phyloP scores from a whole-genome alignment of 345 rosid species.

The Pistacia atlantica region DNA sequence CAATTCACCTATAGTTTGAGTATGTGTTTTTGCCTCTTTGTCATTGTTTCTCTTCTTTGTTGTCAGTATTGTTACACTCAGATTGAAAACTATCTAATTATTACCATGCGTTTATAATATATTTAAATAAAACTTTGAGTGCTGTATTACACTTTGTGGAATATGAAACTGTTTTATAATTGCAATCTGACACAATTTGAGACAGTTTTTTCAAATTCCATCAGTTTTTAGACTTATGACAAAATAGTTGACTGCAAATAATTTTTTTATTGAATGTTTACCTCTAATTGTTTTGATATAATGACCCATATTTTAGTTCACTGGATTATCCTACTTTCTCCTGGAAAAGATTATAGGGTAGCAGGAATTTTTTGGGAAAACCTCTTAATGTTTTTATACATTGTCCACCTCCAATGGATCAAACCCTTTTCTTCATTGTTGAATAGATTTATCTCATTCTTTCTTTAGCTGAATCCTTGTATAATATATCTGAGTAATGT shows the following conservation, averaged over 20 bases:
- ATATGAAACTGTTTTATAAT: not conserved
- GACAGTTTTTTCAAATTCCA: not conserved
- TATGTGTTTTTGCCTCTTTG: conserved; percentile 37
- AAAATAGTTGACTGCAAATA: not conserved
- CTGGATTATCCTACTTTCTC: not conserved
- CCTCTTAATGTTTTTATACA: not conserved
- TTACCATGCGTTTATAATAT: not conserved
- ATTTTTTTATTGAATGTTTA: not conserved
- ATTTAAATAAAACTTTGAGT: not conserved
- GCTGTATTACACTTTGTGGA: not conserved
- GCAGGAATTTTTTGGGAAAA: not conserved
- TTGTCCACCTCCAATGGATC: not conserved
- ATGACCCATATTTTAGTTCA: not conserved
- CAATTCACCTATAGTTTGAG: conserved; percentile 63
- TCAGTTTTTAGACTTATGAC: not conserved
- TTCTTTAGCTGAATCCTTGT: not conserved
- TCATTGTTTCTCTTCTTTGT: conserved; percentile 1
- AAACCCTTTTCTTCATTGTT: not conserved
- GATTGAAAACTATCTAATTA: not conserved
- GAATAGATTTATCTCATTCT: not conserved
- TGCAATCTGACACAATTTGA: not conserved
- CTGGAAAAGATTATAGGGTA: not conserved
- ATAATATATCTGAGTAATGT: not conserved
- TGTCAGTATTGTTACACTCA: not conserved
- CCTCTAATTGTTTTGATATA: not conserved